Evolutionary conservation across 2,329 filamentous ascomycete species (phyloP).

Genomic region (Paraphoma chrysanthemicola): DNA sequence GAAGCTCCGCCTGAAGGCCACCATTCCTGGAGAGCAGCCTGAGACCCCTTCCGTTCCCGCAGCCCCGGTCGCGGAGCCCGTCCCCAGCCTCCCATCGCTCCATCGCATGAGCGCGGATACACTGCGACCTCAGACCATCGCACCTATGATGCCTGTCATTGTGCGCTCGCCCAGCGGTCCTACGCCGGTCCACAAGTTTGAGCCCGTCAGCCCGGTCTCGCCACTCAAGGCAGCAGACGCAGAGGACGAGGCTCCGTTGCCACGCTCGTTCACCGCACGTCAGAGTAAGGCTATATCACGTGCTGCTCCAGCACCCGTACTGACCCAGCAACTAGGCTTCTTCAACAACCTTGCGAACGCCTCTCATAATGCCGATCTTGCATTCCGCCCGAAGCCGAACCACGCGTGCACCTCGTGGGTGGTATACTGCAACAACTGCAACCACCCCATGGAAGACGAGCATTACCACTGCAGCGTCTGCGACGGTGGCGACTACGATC

Average conservation of each 20-base stretch:
- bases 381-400: conserved; percentile 51
- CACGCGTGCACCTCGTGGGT: conserved; percentile 65
- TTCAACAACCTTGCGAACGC: conserved; percentile 39
- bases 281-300: conserved; percentile 32
- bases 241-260: conserved; percentile 50
- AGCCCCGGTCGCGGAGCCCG: conserved; percentile 15
- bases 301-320: background rate
- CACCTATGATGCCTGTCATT: conserved; percentile 36
- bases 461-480: conserved; percentile 97
- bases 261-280: conserved; percentile 48
- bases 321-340: conserved; percentile 31
- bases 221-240: conserved; percentile 24
- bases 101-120: conserved; percentile 39
- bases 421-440: conserved; percentile 94
- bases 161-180: conserved; percentile 30
- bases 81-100: conserved; percentile 16
- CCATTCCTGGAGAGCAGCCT: conserved; percentile 61
- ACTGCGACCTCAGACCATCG: conserved; percentile 24
- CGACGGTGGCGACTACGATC: conserved; percentile 91
- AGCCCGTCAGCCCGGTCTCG: conserved; percentile 31
- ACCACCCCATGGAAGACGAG: conserved; percentile 75
- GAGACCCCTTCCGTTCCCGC: conserved; percentile 23
- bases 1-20: conserved; percentile 88
- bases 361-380: conserved; percentile 36
- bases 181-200: conserved; percentile 15